A percentile compares a stretch with the other conserved stretches of the same genome.
Conservation (phyloP, 805 yeast species). For the Metschnikowia arizonensis region DNA sequence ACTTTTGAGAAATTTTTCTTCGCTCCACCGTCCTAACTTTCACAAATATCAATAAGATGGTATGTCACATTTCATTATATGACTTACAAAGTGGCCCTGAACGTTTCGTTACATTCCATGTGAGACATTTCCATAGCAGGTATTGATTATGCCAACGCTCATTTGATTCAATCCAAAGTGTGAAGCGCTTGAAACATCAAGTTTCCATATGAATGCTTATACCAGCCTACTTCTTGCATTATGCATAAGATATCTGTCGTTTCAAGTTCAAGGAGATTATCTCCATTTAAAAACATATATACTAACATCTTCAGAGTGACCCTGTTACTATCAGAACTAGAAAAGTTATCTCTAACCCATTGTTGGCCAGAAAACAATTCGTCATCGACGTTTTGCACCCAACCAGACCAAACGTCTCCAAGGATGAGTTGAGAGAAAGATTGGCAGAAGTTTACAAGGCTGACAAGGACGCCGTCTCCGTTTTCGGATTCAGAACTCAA, state of each 20-base stretch:
- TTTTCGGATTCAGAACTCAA: conserved; percentile 98
- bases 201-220: no score
- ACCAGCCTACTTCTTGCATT: no score
- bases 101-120: neutral
- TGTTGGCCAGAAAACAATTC: conserved; percentile 98
- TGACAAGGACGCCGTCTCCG: conserved; percentile 92
- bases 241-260: no score
- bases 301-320: conserved; percentile 70
- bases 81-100: neutral
- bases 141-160: no score
- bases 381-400: conserved; percentile 99
- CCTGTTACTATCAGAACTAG: conserved; percentile 99
- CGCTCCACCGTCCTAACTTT: conserved; percentile 18
- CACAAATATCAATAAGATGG: conserved; percentile 22
- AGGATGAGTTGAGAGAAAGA: conserved; percentile 97
- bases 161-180: no score
- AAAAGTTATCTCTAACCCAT: conserved; percentile 98
- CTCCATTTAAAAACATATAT: conserved; percentile 1
- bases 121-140: neutral
- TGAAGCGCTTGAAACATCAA: no score
- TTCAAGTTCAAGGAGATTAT: neutral
- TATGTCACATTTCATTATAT: conserved; percentile 12
- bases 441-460: conserved; percentile 85
- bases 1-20: conserved; percentile 19
- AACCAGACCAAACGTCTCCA: conserved; percentile 97